Evolutionary conservation across 345 rosid species (phyloP), one percentile per base, ranked within the genome.

Genomic region (Brassica nigra): DNA sequence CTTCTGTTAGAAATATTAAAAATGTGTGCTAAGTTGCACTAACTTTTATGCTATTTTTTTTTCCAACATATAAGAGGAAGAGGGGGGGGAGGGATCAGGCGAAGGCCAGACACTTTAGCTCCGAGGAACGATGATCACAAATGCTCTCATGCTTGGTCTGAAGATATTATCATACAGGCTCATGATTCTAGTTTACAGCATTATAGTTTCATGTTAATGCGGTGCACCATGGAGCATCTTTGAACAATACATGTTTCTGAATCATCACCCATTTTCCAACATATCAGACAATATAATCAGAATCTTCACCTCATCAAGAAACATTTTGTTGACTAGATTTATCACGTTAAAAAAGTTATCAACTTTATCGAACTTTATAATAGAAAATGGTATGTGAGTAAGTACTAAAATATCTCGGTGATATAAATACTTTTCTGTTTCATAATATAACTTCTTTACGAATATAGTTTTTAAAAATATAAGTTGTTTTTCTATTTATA

Each of bases 91-190:
- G 37, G 37, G 6, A 34, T 34, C 37, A 64, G 20, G 37, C 18
- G 47, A 67, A 68, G 33, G 18, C 75, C 66, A 62, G 66, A 36
- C 69, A 59, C 42, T 47, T 12, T 62, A 69, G 82, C 37, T 44
- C 29, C 4, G 34, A 68, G 83, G 79, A 63, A 80, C 66, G 75
- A 80, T 80, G 30, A 80, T 80, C 66, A 80, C 79, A 75, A 74
- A 55, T 62, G 61, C 31, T 69, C 12, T 80, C 83, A 80, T 55
- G 83, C 83, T 63, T 80, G 75, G 83, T 80, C 83, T 80, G 75
- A 74, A 70, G 57, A 39, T 63, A 79, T 69, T 80, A 80, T 80
- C 71, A 74, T 75, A 47, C 66, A 62, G 57, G 52, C 57, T 62
- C 75, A 75, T 80, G 83, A 80, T 75, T 80, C 75, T 80, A 58